Conservation (phyloP, 768 basidiomycete genomes). For the Rhodotorula kratochvilovae region DNA sequence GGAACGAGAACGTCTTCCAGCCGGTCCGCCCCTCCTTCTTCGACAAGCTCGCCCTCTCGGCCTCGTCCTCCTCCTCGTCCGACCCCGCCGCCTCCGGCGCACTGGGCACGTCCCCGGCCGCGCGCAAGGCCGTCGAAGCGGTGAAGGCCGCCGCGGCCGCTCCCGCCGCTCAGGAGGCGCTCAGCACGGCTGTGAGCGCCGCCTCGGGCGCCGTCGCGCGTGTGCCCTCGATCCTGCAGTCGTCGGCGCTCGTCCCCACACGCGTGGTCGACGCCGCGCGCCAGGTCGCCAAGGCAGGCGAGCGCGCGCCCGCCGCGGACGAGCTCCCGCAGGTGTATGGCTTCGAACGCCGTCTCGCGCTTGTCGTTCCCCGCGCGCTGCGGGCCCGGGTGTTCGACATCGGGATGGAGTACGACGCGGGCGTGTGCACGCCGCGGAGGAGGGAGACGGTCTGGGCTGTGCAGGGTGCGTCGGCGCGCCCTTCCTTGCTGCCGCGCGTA, state of each 20-base stretch:
- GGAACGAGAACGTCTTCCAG: slow-evolving; percentile 25
- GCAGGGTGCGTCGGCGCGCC: slow-evolving; percentile 25
- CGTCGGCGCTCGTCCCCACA: neutral
- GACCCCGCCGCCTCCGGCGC: neutral
- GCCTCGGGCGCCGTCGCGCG: slow-evolving; percentile 12
- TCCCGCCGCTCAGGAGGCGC: neutral
- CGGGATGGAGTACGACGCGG: slow-evolving; percentile 8
- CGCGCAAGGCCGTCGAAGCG: neutral
- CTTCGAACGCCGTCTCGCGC: slow-evolving; percentile 11
- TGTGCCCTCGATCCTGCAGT: slow-evolving; percentile 36
- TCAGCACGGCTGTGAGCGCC: slow-evolving; percentile 8
- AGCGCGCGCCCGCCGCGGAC: neutral
- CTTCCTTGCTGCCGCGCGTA: neutral
- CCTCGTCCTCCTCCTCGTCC: neutral
- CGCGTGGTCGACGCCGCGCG: neutral
- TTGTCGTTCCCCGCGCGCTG: slow-evolving; percentile 7
- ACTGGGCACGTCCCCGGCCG: slow-evolving; percentile 7
- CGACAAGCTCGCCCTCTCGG: slow-evolving; percentile 27
- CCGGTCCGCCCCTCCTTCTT: slow-evolving; percentile 26
- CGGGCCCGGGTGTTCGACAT: slow-evolving; percentile 9
- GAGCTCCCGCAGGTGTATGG: slow-evolving; percentile 9
- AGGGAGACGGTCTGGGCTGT: slow-evolving; percentile 27
- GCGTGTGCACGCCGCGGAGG: slow-evolving; percentile 8
- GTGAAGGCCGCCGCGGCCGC: neutral
- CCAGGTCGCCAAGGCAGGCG: neutral